Conservation (phyloP, 2,329 filamentous ascomycete species). For the Claviceps maximensis region DNA sequence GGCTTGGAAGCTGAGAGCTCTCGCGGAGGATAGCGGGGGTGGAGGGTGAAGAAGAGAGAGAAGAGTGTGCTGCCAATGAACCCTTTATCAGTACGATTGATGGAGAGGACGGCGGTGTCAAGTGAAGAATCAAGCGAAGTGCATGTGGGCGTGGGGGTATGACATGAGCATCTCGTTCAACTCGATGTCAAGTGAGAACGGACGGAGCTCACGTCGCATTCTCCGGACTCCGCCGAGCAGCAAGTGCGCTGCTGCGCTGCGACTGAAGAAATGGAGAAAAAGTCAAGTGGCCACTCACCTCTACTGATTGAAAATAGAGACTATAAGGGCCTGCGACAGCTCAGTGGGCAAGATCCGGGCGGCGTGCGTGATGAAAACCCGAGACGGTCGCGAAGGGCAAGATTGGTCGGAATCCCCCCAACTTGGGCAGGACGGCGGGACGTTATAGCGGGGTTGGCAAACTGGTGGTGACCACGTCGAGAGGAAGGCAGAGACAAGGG, state of each 20-base stretch:
- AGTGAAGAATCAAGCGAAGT: not conserved
- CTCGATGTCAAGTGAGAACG: not conserved
- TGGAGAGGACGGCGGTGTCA: not conserved
- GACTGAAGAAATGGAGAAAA: not conserved
- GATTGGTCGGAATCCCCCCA: not conserved
- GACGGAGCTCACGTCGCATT: not conserved
- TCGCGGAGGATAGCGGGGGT: not conserved
- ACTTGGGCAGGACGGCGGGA: constrained; percentile 2
- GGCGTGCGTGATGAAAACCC: not conserved
- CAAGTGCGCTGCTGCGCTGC: not conserved
- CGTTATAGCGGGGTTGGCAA: not conserved
- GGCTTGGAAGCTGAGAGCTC: not conserved
- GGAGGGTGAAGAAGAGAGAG: not conserved
- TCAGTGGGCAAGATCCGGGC: not conserved
- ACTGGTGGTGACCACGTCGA: not conserved
- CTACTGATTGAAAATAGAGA: not conserved
- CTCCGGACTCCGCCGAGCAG: not conserved
- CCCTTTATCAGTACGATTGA: not conserved
- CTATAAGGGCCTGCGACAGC: not conserved
- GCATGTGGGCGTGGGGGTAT: not conserved
- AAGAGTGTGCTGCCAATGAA: not conserved
- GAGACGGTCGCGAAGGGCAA: not conserved
- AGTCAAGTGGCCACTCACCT: not conserved
- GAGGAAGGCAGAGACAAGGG: constrained; percentile 2
- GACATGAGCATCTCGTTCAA: not conserved